Conservation (phyloP, 495 filamentous ascomycete genomes). For the Friedmanniomyces endolithicus region DNA sequence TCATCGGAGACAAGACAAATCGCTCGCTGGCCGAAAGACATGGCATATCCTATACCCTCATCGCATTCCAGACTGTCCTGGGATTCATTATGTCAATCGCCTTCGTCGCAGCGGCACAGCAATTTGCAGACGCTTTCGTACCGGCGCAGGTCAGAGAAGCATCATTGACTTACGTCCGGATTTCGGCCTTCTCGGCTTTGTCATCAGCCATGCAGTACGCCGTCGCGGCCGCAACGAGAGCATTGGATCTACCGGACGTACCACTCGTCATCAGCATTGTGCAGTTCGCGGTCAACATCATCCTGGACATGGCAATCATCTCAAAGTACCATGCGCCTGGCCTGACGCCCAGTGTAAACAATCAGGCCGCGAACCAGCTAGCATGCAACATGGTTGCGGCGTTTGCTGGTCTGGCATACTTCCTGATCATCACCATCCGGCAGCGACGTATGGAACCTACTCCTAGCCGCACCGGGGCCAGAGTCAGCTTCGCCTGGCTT, state of each 20-base stretch:
- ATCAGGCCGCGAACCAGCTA: conserved; percentile 51
- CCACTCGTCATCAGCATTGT: conserved; percentile 54
- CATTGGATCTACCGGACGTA: conserved; percentile 61
- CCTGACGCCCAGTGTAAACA: conserved; percentile 44
- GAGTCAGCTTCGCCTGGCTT: conserved; percentile 36
- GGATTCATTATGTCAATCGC: conserved; percentile 49
- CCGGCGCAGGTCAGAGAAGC: conserved; percentile 43
- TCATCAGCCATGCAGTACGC: conserved; percentile 53
- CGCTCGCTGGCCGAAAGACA: conserved; percentile 42
- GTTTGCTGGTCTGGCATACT: conserved; percentile 47
- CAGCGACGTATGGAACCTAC: background rate
- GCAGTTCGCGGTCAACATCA: conserved; percentile 54
- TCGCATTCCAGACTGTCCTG: conserved; percentile 44
- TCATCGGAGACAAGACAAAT: conserved; percentile 54
- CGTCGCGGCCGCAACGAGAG: conserved; percentile 48
- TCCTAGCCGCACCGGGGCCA: background rate
- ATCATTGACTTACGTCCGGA: conserved; percentile 53
- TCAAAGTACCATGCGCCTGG: conserved; percentile 52
- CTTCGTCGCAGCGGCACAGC: conserved; percentile 43
- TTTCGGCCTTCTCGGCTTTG: conserved; percentile 48
- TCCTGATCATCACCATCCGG: conserved; percentile 35
- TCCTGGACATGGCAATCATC: conserved; percentile 57
- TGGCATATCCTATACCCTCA: conserved; percentile 50
- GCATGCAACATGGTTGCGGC: conserved; percentile 49
- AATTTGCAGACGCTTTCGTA: conserved; percentile 51